These are phyloP conservation scores for Malus domestica DNA, from an alignment of 306 rosid species.

Conservation along the genomic window DNA sequence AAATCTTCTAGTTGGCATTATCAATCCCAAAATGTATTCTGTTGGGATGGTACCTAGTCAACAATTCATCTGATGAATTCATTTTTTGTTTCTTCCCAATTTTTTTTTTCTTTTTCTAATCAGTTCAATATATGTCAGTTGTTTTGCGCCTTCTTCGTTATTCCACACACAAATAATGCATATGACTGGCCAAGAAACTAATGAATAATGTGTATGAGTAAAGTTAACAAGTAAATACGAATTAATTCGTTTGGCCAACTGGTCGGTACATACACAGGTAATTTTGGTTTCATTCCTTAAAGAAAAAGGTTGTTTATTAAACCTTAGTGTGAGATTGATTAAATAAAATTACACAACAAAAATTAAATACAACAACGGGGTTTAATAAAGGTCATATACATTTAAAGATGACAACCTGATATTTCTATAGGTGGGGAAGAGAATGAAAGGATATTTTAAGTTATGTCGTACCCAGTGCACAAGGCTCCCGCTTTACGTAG, in stretches of 20 bases:
- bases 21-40: neutral
- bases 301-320: too few species aligned
- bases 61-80: neutral
- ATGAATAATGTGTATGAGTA: neutral
- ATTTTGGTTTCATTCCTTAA: too few species aligned
- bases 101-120: neutral
- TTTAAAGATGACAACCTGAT: too few species aligned
- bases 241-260: neutral
- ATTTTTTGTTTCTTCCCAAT: neutral
- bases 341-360: too few species aligned
- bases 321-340: too few species aligned
- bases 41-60: neutral
- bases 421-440: too few species aligned
- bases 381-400: too few species aligned
- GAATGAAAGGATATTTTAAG: too few species aligned
- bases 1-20: constrained; percentile 17
- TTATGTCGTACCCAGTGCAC: too few species aligned
- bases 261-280: neutral
- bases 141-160: neutral
- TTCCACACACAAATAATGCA: neutral
- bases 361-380: too few species aligned
- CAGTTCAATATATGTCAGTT: neutral
- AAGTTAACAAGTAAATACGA: neutral
- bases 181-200: neutral
- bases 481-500: too few species aligned